Percentiles rank a stretch among this genome's conserved stretches.
phyloP scores from a whole-genome alignment of 2,329 filamentous ascomycete species.

The Aspergillus floridensis region DNA sequence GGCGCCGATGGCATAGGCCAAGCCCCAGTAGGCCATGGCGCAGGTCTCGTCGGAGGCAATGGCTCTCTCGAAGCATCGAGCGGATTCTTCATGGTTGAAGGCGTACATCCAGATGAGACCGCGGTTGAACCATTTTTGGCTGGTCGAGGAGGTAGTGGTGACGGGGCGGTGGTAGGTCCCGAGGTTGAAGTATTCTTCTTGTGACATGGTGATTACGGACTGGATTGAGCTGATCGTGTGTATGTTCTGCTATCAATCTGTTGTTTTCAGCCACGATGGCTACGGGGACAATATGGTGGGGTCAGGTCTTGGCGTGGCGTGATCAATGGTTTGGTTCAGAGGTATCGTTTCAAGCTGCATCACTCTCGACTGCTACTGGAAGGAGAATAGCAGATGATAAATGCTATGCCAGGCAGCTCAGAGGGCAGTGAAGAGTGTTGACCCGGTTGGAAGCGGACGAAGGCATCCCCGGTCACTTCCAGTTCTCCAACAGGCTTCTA shows the following conservation, averaged over 20 bases:
- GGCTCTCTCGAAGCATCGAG: slow-evolving; percentile 49
- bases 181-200: slow-evolving; percentile 51
- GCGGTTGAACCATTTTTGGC: slow-evolving; percentile 68
- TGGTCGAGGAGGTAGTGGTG: slow-evolving; percentile 50
- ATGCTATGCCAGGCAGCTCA: too few relatives aligned
- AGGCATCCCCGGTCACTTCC: too few relatives aligned
- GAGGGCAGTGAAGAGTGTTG: too few relatives aligned
- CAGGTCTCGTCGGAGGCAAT: slow-evolving; percentile 43
- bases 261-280: too few relatives aligned
- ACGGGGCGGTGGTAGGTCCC: slow-evolving; percentile 58
- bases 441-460: too few relatives aligned
- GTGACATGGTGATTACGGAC: background rate
- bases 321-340: background rate
- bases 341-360: too few relatives aligned
- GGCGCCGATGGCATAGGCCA: slow-evolving; percentile 50
- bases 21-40: slow-evolving; percentile 50
- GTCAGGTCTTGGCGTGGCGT: background rate
- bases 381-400: too few relatives aligned
- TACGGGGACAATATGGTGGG: background rate
- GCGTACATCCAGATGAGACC: slow-evolving; percentile 71
- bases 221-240: background rate
- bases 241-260: too few relatives aligned
- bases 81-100: slow-evolving; percentile 74
- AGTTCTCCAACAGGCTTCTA: too few relatives aligned
- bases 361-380: too few relatives aligned